Conservation (phyloP, 768 basidiomycete genomes). For the Fomitopsis serialis region DNA sequence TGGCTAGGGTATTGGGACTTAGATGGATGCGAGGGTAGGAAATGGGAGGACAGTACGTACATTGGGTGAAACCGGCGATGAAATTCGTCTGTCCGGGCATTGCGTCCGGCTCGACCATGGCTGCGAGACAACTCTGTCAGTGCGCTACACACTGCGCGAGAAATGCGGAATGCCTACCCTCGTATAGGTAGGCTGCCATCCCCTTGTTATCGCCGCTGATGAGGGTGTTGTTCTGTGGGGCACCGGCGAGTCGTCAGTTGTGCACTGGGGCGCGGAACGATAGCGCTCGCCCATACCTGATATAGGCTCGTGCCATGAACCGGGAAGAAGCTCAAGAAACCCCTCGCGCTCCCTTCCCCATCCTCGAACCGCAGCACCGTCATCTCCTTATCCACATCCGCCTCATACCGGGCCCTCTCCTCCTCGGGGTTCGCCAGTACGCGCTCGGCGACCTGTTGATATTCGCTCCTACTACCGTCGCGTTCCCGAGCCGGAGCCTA, state of each 20-base stretch:
- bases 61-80: conserved; percentile 71
- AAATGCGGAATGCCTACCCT: conserved; percentile 60
- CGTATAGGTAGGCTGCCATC: conserved; percentile 78
- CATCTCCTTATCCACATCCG: conserved; percentile 73
- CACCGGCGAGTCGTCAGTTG: too few species aligned
- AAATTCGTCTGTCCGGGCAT: conserved; percentile 69
- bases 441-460: conserved; percentile 73
- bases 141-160: background rate
- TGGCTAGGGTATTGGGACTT: conserved; percentile 39
- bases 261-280: too few species aligned
- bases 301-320: conserved; percentile 83
- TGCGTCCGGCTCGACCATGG: conserved; percentile 53
- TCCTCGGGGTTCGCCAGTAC: conserved; percentile 70
- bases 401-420: conserved; percentile 62
- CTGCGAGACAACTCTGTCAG: conserved; percentile 25
- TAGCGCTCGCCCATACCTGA: conserved; percentile 47
- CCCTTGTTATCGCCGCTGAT: conserved; percentile 82
- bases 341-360: conserved; percentile 47
- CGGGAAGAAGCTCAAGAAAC: conserved; percentile 70
- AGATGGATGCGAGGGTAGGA: conserved; percentile 2
- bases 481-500: conserved; percentile 58
- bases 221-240: conserved; percentile 80
- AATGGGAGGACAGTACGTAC: conserved; percentile 31
- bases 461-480: conserved; percentile 62
- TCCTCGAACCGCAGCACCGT: conserved; percentile 65